A percentile compares a stretch with the other conserved stretches of the same genome.
These are phyloP conservation scores for Fusarium denticulatum DNA, from an alignment of 2,329 filamentous ascomycete genomes.

Conservation along the genomic window DNA sequence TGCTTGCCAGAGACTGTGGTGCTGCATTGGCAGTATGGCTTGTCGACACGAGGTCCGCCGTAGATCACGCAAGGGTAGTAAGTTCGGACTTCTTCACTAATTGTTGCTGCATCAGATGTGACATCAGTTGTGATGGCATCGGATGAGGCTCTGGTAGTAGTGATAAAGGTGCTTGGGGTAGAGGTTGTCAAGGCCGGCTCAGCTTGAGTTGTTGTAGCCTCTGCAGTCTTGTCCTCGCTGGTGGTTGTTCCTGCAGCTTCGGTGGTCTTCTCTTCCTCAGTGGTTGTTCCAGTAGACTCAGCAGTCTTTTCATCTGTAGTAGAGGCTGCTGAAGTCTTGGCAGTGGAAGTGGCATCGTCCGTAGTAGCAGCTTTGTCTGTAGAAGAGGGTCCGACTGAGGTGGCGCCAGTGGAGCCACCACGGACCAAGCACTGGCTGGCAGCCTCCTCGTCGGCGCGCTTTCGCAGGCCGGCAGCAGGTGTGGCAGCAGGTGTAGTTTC, in stretches of 20 bases:
- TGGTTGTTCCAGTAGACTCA: neutral
- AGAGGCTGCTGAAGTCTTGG: neutral
- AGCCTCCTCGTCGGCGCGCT: constrained; percentile 8
- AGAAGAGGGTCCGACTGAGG: neutral
- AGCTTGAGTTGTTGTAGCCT: neutral
- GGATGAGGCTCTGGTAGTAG: neutral
- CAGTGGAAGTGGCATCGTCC: neutral
- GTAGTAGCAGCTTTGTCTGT: neutral
- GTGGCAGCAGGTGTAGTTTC: neutral
- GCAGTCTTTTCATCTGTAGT: neutral
- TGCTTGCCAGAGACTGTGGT: constrained; percentile 3
- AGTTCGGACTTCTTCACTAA: neutral
- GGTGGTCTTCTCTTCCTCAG: neutral
- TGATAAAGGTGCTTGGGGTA: neutral
- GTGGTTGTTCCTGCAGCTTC: neutral
- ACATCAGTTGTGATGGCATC: neutral
- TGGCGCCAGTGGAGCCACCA: neutral
- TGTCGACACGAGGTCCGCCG: constrained; percentile 2
- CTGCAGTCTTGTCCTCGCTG: neutral
- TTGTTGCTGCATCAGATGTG: neutral
- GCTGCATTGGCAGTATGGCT: constrained; percentile 10
- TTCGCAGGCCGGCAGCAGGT: neutral
- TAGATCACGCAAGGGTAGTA: neutral
- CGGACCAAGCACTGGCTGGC: constrained; percentile 12
- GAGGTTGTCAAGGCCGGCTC: neutral